Base-by-base conservation (phyloP, 352 stramenopile genomes). In the Phytophthora tubulina region DNA sequence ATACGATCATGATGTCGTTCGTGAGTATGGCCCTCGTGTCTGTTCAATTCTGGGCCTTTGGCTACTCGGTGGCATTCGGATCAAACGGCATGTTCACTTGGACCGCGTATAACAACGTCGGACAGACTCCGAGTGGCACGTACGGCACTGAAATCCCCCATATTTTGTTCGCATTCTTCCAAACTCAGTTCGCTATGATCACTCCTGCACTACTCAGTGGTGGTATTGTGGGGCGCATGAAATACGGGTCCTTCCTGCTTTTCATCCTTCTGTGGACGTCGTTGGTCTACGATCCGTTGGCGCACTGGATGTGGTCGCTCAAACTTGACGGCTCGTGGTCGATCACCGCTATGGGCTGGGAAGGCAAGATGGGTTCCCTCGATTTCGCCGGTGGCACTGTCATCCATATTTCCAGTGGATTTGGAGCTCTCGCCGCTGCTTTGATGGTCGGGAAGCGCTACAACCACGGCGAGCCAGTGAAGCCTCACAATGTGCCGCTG, bases 371-470 rank as follows among this genome's bases (percentile, higher is more conserved):
- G 79, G 87, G 87, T 0, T 79, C 72, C 5, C 63, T 96, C 11
- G 90, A 97, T 57, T 97, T 96, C 62, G 89, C 89, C 30, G 90
- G 89, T 31, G 90, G 91, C 55, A 93, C 86, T 14, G 89, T 97
- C 21, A 92, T 97, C 56, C 86, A 97, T 67, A 84, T 96, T 27
- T 89, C 86, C 4, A 88, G 82, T 13, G 91, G 90, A 5, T 93
- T 96, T 58, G 86, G 87, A 13, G 90, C 78, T 14, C 80, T 96
- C 10, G 88, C 90, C 32, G 85, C 82, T 9, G 81, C 88, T 9
- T 60, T 93, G 8, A 74, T 97, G 41, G 79, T 96, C 0, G 89
- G 90, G 9, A 86, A 89, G 64, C 78, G 83, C 7, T 92, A 92
- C 77, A 92, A 93, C 62, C 82, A 93, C 71, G 73, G 69, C 9